phyloP scores from a whole-genome alignment of 352 stramenopile genomes.

The Globisporangium polare region DNA sequence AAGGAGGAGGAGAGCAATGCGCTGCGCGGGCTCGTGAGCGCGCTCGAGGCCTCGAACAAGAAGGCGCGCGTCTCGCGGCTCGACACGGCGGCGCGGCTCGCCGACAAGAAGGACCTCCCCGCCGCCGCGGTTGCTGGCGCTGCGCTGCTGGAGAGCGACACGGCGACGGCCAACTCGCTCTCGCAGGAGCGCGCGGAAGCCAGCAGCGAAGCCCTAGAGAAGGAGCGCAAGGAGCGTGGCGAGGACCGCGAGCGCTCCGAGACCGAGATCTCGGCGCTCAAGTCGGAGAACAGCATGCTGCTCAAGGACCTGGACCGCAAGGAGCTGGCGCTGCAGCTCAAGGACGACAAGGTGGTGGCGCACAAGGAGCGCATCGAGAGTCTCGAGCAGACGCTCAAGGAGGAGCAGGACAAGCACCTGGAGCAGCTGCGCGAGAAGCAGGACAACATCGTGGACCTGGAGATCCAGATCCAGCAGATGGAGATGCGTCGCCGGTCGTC shows the following conservation, averaged over 20 bases:
- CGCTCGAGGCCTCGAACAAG: constrained; percentile 76
- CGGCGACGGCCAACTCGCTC: constrained; percentile 10
- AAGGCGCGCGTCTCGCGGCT: constrained; percentile 70
- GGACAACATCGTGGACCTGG: constrained; percentile 56
- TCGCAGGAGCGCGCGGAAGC: constrained; percentile 7
- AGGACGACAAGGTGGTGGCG: constrained; percentile 58
- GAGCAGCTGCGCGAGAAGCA: constrained; percentile 67
- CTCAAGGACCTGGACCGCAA: constrained; percentile 76
- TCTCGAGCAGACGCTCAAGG: constrained; percentile 51
- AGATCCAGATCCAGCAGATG: constrained; percentile 61
- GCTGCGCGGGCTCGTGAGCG: constrained; percentile 65
- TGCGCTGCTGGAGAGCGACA: constrained; percentile 30
- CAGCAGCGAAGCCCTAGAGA: constrained; percentile 31
- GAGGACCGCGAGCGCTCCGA: constrained; percentile 46
- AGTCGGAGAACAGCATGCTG: constrained; percentile 66
- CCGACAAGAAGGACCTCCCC: constrained; percentile 20
- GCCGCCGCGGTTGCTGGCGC: constrained; percentile 20
- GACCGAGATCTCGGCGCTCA: constrained; percentile 55
- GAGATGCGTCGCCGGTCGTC: constrained; percentile 49
- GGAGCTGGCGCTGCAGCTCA: constrained; percentile 51
- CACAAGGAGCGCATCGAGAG: constrained; percentile 62
- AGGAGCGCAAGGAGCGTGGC: constrained; percentile 28
- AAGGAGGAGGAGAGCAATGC: constrained; percentile 78
- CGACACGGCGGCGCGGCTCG: constrained; percentile 39
- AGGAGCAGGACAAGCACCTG: constrained; percentile 68